Evolutionary conservation across 2,329 filamentous ascomycete genomes (phyloP).

Genomic region (Gyromitra esculenta): DNA sequence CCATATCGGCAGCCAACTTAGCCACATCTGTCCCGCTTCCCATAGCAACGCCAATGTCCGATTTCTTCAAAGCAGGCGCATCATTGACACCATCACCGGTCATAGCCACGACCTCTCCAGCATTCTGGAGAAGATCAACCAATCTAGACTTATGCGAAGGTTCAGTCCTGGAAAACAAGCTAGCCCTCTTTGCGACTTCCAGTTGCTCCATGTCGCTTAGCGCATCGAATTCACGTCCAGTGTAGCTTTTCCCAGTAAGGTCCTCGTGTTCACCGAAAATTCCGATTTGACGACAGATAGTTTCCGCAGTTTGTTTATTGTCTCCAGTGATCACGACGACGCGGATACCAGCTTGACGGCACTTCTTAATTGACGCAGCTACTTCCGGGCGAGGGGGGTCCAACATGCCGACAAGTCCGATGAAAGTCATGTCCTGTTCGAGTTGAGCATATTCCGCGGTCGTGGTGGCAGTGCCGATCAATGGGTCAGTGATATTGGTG

Average conservation of each 20-base stretch:
- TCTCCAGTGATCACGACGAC: constrained; percentile 98
- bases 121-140: constrained; percentile 91
- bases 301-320: constrained; percentile 96
- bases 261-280: constrained; percentile 86
- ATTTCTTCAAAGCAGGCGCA: constrained; percentile 95
- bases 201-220: constrained; percentile 81
- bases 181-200: constrained; percentile 83
- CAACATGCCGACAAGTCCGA: constrained; percentile 94
- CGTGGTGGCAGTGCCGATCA: constrained; percentile 79
- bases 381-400: constrained; percentile 96
- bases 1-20: constrained; percentile 97
- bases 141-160: constrained; percentile 97
- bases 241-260: constrained; percentile 90
- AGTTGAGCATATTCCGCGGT: constrained; percentile 84
- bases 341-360: constrained; percentile 90
- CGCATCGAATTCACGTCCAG: constrained; percentile 91
- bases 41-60: constrained; percentile 99
- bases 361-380: constrained; percentile 82
- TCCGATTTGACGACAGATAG: constrained; percentile 96
- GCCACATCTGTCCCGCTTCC: constrained; percentile 97
- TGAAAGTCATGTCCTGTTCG: constrained; percentile 92
- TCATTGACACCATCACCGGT: constrained; percentile 99
- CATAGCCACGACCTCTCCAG: constrained; percentile 97
- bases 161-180: constrained; percentile 94
- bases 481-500: constrained; percentile 76